These are phyloP conservation scores for Bruguiera sexangula DNA, from an alignment of 345 rosid genomes.

Conservation along the genomic window DNA sequence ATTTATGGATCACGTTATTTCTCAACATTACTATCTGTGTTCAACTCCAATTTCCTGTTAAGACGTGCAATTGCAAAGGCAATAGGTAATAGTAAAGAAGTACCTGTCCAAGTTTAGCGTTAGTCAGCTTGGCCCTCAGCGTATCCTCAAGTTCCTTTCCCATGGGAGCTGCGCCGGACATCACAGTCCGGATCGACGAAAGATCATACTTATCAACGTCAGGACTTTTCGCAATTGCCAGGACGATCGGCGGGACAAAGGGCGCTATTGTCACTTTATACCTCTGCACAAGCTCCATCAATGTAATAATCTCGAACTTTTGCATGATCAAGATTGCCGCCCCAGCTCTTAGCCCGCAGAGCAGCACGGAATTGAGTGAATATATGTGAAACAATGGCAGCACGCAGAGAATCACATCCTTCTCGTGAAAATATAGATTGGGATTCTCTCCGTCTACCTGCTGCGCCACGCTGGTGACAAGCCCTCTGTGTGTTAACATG, in stretches of 20 bases:
- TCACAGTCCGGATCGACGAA: slow-evolving; percentile 60
- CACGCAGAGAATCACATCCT: slow-evolving; percentile 74
- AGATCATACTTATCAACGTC: slow-evolving; percentile 61
- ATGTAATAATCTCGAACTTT: slow-evolving; percentile 56
- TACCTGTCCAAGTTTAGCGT: slow-evolving; percentile 91
- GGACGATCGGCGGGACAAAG: slow-evolving; percentile 72
- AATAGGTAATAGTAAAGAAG: neutral
- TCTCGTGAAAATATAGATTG: slow-evolving; percentile 58
- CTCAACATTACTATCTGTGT: too few species aligned
- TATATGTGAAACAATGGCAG: slow-evolving; percentile 85
- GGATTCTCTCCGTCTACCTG: slow-evolving; percentile 97
- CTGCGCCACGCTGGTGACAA: slow-evolving; percentile 78
- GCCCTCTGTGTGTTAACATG: slow-evolving; percentile 81
- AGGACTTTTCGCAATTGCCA: slow-evolving; percentile 61
- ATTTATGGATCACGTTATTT: too few species aligned
- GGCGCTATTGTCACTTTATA: slow-evolving; percentile 73
- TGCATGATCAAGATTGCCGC: slow-evolving; percentile 81
- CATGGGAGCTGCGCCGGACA: slow-evolving; percentile 87
- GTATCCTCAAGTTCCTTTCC: slow-evolving; percentile 90
- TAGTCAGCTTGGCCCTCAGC: slow-evolving; percentile 61
- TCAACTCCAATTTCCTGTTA: too few species aligned
- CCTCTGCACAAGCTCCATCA: slow-evolving; percentile 58
- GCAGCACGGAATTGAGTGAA: slow-evolving; percentile 61
- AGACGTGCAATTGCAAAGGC: neutral
- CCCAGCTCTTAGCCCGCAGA: slow-evolving; percentile 78